These are phyloP conservation scores for Chalara sp. DNA, from an alignment of 2,329 filamentous ascomycete species.

Conservation along the genomic window DNA sequence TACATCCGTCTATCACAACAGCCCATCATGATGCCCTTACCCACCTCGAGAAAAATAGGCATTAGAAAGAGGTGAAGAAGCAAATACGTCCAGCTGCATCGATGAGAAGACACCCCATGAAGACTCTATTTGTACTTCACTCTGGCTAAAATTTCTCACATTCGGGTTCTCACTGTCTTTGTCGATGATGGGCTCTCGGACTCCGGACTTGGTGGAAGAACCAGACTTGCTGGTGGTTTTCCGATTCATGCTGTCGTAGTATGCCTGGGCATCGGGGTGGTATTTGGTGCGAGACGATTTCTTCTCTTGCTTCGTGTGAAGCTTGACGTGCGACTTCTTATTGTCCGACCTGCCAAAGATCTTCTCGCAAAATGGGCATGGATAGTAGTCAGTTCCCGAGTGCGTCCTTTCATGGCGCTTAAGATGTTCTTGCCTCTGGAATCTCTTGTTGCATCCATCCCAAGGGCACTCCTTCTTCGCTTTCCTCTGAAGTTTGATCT, in stretches of 20 bases:
- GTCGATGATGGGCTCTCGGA: not conserved
- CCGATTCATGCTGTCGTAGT: conserved; percentile 2
- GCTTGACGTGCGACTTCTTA: conserved; percentile 14
- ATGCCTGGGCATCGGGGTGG: conserved; percentile 2
- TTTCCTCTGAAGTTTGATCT: conserved; percentile 23
- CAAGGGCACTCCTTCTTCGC: conserved; percentile 35
- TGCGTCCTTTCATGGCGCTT: conserved; percentile 42
- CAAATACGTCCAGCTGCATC: not conserved
- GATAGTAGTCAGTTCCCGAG: not conserved
- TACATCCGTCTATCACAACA: not conserved
- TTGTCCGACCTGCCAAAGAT: conserved; percentile 20
- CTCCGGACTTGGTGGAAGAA: not conserved
- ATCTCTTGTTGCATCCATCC: conserved; percentile 35
- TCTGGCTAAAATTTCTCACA: not conserved
- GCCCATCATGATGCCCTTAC: too few species aligned
- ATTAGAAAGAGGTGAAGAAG: not conserved
- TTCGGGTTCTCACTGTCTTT: not conserved
- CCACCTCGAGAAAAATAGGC: not conserved
- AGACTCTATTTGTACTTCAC: not conserved
- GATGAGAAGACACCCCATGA: not conserved
- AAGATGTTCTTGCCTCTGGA: conserved; percentile 41
- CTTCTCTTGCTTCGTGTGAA: conserved; percentile 10
- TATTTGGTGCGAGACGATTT: conserved; percentile 10
- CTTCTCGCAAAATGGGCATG: conserved; percentile 17
- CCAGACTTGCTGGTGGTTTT: conserved; percentile 1